Evolutionary conservation across 2,329 filamentous ascomycete species (phyloP).

Genomic region (Colletotrichum endophyticum): DNA sequence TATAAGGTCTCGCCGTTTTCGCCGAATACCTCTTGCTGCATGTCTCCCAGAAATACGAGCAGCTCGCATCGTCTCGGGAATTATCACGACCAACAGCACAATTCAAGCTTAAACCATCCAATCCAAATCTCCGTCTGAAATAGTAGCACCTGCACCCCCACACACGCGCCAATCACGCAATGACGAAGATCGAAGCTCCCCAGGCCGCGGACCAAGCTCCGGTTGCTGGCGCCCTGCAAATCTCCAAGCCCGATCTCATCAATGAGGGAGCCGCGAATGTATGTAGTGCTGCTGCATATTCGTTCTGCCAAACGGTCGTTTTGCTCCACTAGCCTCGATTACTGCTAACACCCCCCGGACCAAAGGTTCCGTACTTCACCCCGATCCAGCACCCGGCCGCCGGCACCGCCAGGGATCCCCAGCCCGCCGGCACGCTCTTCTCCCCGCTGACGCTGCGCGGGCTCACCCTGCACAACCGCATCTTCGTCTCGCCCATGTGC

Average conservation of each 20-base stretch:
- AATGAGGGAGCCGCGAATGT: constrained; percentile 36
- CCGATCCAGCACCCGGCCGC: constrained; percentile 50
- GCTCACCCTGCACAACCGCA: constrained; percentile 49
- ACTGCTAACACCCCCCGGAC: neutral
- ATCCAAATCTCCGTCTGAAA: neutral
- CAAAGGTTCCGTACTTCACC: constrained; percentile 47
- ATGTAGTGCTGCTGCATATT: neutral
- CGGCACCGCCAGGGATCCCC: constrained; percentile 51
- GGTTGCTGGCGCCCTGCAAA: neutral
- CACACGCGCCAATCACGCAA: neutral
- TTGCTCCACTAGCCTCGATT: neutral
- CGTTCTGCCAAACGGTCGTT: neutral
- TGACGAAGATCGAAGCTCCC: constrained; percentile 3
- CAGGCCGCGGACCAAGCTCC: constrained; percentile 1
- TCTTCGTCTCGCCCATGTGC: constrained; percentile 53
- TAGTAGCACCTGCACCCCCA: neutral
- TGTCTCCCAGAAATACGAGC: neutral
- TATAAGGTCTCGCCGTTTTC: neutral
- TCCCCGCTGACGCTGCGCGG: constrained; percentile 47
- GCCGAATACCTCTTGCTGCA: neutral
- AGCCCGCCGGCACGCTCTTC: constrained; percentile 48
- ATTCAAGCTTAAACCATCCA: neutral
- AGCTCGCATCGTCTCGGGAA: neutral
- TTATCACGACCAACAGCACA: neutral
- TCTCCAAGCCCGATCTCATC: neutral